Base-by-base conservation (phyloP, 495 filamentous ascomycete genomes). In the Lasiosphaeriaceae sp. region DNA sequence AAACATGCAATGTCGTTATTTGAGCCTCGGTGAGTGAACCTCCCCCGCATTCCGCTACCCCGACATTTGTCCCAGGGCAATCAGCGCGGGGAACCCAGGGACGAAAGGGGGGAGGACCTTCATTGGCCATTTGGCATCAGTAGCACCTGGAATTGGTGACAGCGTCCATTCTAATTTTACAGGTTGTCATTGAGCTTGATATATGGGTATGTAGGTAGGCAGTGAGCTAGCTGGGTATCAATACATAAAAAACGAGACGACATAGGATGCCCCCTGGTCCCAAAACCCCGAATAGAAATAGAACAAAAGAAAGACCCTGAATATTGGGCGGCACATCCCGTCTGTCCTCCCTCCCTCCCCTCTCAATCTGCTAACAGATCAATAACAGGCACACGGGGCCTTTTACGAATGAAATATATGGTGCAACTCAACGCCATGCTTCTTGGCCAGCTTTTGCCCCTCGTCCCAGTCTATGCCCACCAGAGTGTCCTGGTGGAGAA, bases 401-500 rank as follows among this genome's bases (percentile, higher is more conserved):
- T 9, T 31, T 31, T n/a, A n/a, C n/a, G 9, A 31, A 3, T 9
- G 3, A 3, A 31, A 31, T 31, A 9, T 31, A 31, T 59, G 61
- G n/a, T 29, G 12, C 53, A 63, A 37, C 54, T 17, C 6, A 16
- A 60, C 56, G 0, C 56, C 61, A 12, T 51, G n/a, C 47, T 47
- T 39, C 26, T 22, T 45, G 11, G 61, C 64, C 20, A 60, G 26
- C 31, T 46, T 19, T 11, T 37, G 23, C 11, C 50, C 56, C 12
- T 49, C 23, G 34, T 61, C 52, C 59, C 56, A 61, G 20, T 54
- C 41, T 19, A 46, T 44, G 12, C 63, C 59, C 4, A 16, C 9
- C 19, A 65, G 44, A 14, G 4, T 11, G 9, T 59, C 50, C 57
- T 68, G 65, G 17, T 61, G 29, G 21, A 68, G 37, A 14, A 35